Evolutionary conservation across 2,329 filamentous ascomycete genomes (phyloP), one percentile per base, ranked within the genome.

Genomic region (Pyricularia grisea): DNA sequence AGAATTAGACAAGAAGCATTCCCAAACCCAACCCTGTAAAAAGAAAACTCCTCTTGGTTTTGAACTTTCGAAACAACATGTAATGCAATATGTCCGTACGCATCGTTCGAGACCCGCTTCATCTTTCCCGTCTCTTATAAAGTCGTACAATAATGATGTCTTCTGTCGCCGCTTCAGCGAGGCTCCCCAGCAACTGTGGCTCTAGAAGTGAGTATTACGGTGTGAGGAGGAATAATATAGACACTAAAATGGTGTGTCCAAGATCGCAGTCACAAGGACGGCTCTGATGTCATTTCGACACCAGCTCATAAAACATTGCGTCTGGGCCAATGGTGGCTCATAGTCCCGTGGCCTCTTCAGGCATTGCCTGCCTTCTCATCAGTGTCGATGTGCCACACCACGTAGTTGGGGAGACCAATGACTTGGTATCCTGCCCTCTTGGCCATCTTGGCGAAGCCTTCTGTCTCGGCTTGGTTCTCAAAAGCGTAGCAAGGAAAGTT

Each of bases 381-480:
- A 2, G 95, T 99, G 79, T 99, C 95, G 75, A 97, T 92, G 78
- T 99, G 95, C 95, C 95, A 99, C 70, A 99, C 94, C 67, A 99
- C 90, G 78, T 99, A 99, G 79, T 99, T 99, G 61, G 94, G 95
- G 69, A 99, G 83, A 65, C 95, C 95, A 73, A 93, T 87, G 30
- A 99, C 95, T 76, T 92, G 86, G 78, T 97, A 98, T 64, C 95
- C 95, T 23, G 95, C 95, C 72, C 93, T 87, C 82, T 96, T 97
- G 70, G 95, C 95, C 95, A 99, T 99, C 79, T 96, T 97, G 55
- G 95, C 95, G 76, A 99, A 99, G 7, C 95, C 95, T 81, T 99
- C 95, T 4, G 95, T 99, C 81, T 99, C 95, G 72, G 95, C 95
- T 82, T 99, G 95, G 80, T 99, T 98, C 79, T 99, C 95, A 78